Evolutionary conservation across 2,329 filamentous ascomycete genomes (phyloP).

Genomic region (Penicillium sp.): DNA sequence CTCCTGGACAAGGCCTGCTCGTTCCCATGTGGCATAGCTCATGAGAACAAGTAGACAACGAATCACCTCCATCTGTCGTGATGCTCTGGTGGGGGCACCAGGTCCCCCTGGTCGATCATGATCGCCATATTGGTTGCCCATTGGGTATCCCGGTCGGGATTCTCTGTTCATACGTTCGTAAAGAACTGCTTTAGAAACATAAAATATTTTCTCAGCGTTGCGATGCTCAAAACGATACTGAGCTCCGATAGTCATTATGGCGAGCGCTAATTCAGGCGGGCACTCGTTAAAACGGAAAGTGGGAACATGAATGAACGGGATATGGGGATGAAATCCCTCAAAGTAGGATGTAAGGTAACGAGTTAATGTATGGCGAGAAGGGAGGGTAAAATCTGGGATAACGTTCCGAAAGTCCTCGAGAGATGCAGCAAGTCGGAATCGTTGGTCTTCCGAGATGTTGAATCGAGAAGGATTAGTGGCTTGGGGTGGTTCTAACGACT

Average conservation of each 20-base stretch:
- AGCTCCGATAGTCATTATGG: slow-evolving; percentile 65
- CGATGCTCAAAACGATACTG: slow-evolving; percentile 54
- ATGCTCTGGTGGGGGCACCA: slow-evolving; percentile 18
- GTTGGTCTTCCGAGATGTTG: slow-evolving; percentile 35
- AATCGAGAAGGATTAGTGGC: slow-evolving; percentile 25
- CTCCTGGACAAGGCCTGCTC: slow-evolving; percentile 36
- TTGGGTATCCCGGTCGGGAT: slow-evolving; percentile 25
- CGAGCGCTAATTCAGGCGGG: slow-evolving; percentile 70
- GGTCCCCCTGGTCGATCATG: slow-evolving; percentile 12
- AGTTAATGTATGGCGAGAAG: slow-evolving; percentile 70
- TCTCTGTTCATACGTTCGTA: slow-evolving; percentile 59
- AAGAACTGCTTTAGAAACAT: slow-evolving; percentile 65
- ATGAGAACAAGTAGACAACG: slow-evolving; percentile 36
- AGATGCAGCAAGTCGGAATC: slow-evolving; percentile 35
- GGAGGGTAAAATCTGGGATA: slow-evolving; percentile 62
- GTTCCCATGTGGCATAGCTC: slow-evolving; percentile 40
- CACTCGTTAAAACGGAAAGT: slow-evolving; percentile 67
- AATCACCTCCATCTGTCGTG: slow-evolving; percentile 35
- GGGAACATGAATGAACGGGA: slow-evolving; percentile 69
- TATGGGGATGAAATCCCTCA: slow-evolving; percentile 65
- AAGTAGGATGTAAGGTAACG: slow-evolving; percentile 73
- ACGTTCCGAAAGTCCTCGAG: slow-evolving; percentile 35
- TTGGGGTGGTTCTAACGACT: slow-evolving; percentile 31
- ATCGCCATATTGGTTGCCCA: slow-evolving; percentile 7
- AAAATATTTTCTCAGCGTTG: slow-evolving; percentile 45